Evolutionary conservation across 495 filamentous ascomycete genomes (phyloP), one percentile per base, ranked within the genome.

Genomic region (Penicillium antarcticum): DNA sequence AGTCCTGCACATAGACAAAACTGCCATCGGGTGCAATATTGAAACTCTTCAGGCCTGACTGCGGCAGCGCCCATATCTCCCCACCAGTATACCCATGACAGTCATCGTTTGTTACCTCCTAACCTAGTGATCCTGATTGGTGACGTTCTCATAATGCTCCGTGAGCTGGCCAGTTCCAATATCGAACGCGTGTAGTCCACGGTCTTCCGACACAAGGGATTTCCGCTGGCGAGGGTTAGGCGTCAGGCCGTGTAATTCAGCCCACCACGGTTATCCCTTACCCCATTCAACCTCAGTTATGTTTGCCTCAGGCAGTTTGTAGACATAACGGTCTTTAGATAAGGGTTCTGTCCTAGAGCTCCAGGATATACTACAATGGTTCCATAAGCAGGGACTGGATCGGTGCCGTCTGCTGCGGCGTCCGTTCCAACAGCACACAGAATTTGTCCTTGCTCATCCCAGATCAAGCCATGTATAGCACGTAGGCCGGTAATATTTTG

Each of bases 1-100:
- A 42, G 0, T 60, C 58, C 35, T 66, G 63, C 26, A 66, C 60
- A n/a, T n/a, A 66, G 19, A 66, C 46, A 23, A 52, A 66, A 39
- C 42, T 55, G 16, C 60, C 63, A 42, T 66, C 57, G 6, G 60
- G 60, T 1, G 63, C 63, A 29, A 63, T 31, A 33, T 52, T 66
- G 55, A 66, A 66, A 32, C 57, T 54, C 48, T 63, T 63, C 36
- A 66, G 38, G 36, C 63, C 63, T 2, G 57, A 60, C 41, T 42
- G 45, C 18, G 63, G 63, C 36, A 63, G 36, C 18, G 63, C 63
- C 35, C 55, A 39, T 18, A 13, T 59, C 14, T 55, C 34, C 8
- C 53, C 60, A 1, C 45, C 34, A 4, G 44, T 45, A 33, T 63
- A 50, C 1, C 63, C 57, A 26, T 61, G 52, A n/a, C 60, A 59